Base-by-base conservation (phyloP, 78 protist species). In the Paulinella micropora region DNA sequence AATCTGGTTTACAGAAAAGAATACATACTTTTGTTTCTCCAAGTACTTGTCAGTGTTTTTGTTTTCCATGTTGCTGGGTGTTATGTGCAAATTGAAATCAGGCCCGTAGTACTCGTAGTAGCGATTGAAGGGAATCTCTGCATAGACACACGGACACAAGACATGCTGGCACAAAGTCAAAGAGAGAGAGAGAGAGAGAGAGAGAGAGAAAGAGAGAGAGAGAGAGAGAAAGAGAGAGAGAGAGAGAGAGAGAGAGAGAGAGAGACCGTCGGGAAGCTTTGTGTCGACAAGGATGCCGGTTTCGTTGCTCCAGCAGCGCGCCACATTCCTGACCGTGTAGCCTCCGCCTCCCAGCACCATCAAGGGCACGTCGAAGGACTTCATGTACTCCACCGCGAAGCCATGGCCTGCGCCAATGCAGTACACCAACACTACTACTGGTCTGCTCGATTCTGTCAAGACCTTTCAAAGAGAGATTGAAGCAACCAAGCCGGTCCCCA, bases 281-380 rank as follows among this genome's bases (percentile, higher is more conserved):
- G 64, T 4, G 6, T 90, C 94, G 0, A 92, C 89, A 3, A 89
- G 40, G 37, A 95, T 82, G 15, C 96, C 91, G 3, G 99, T 96
- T 89, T 97, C 99, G 88, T 94, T 90, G 1, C 98, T 85, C 99
- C 99, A 99, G 91, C 99, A 98, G 9, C 99, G 91, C 90, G 79
- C 95, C 1, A 97, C 98, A 39, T 98, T 97, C 31, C 97, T 92
- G 40, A 97, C 93, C 0, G 99, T 96, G 92, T 99, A 99, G 15
- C 99, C 99, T 36, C 99, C 99, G 28, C 99, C 99, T 34, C 99
- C 99, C 32, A 98, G 93, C 28, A 98, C 90, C 73, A 98, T 83
- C 6, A 87, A 29, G 9, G 99, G 99, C 36, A 95, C 40, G 39
- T 85, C 69, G 88, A 96, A 95, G 31, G 89, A 64, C 84, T 6